Conservation (phyloP, 345 rosid genomes). For the Rubroshorea leprosula region DNA sequence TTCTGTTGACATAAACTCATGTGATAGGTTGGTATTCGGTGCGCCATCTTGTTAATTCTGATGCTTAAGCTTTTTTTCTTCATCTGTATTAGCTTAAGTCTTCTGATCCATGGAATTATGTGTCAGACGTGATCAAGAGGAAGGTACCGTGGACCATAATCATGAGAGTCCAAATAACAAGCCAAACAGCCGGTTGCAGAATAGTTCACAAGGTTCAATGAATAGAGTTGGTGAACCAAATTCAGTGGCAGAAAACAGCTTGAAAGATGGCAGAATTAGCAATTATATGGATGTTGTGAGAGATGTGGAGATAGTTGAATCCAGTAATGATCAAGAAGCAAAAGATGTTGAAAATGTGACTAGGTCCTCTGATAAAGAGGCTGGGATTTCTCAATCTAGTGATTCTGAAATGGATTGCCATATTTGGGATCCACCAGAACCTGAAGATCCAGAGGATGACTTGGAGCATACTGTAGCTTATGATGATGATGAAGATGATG, state of each 20-base stretch:
- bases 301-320: conserved; percentile 37
- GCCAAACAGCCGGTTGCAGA: conserved; percentile 25
- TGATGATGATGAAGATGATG: conserved; percentile 59
- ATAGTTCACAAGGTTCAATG: conserved; percentile 23
- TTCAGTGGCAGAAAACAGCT: conserved; percentile 24
- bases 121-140: conserved; percentile 55
- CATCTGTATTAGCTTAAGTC: not conserved
- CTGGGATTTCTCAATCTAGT: conserved; percentile 22
- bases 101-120: conserved; percentile 2
- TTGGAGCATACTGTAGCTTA: conserved; percentile 44
- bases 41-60: not conserved
- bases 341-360: conserved; percentile 26
- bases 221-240: conserved; percentile 29
- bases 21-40: conserved; percentile 37
- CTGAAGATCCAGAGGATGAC: conserved; percentile 62
- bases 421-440: conserved; percentile 87
- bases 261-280: conserved; percentile 14
- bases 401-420: conserved; percentile 29
- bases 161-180: conserved; percentile 27
- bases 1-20: conserved; percentile 62
- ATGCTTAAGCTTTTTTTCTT: conserved; percentile 2
- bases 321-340: conserved; percentile 23
- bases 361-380: conserved; percentile 23
- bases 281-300: no score
- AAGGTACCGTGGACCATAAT: conserved; percentile 28